These are phyloP conservation scores for Mycena venus DNA, from an alignment of 768 basidiomycete genomes.

Conservation along the genomic window DNA sequence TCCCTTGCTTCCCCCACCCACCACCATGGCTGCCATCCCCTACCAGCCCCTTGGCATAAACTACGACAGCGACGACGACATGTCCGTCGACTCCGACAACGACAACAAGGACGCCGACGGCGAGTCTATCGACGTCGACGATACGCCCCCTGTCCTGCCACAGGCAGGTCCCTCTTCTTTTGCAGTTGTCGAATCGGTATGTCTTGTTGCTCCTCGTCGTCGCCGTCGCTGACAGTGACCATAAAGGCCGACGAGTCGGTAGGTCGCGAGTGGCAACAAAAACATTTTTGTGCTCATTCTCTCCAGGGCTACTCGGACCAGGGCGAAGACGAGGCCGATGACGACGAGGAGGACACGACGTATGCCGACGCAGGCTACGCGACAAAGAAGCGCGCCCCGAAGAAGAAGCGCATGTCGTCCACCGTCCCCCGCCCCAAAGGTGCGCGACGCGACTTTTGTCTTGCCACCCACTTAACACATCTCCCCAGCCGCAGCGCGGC, in stretches of 20 bases:
- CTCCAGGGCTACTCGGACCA: slow-evolving; percentile 64
- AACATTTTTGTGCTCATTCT: slow-evolving; percentile 37
- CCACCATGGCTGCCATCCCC: slow-evolving; percentile 48
- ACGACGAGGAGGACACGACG: slow-evolving; percentile 80
- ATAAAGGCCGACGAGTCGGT: slow-evolving; percentile 73
- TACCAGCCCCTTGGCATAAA: slow-evolving; percentile 61
- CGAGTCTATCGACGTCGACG: slow-evolving; percentile 72
- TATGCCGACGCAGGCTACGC: slow-evolving; percentile 85
- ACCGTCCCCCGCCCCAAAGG: slow-evolving; percentile 70
- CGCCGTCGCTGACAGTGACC: slow-evolving; percentile 24
- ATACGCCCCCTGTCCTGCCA: slow-evolving; percentile 52
- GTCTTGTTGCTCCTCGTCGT: slow-evolving; percentile 36
- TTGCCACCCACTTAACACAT: slow-evolving; percentile 32
- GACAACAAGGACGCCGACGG: slow-evolving; percentile 65
- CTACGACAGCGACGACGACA: slow-evolving; percentile 69
- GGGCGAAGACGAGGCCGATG: slow-evolving; percentile 73
- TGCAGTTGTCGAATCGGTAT: slow-evolving; percentile 55
- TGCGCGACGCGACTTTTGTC: slow-evolving; percentile 43
- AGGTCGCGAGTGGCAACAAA: slow-evolving; percentile 47
- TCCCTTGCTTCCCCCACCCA: slow-evolving; percentile 34
- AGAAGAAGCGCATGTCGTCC: slow-evolving; percentile 72
- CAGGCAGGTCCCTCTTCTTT: slow-evolving; percentile 54
- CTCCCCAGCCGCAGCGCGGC: slow-evolving; percentile 62
- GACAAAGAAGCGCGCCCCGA: slow-evolving; percentile 76
- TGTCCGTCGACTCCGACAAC: slow-evolving; percentile 44